Conservation (phyloP, 495 filamentous ascomycete genomes). For the Podospora pseudoanserina region DNA sequence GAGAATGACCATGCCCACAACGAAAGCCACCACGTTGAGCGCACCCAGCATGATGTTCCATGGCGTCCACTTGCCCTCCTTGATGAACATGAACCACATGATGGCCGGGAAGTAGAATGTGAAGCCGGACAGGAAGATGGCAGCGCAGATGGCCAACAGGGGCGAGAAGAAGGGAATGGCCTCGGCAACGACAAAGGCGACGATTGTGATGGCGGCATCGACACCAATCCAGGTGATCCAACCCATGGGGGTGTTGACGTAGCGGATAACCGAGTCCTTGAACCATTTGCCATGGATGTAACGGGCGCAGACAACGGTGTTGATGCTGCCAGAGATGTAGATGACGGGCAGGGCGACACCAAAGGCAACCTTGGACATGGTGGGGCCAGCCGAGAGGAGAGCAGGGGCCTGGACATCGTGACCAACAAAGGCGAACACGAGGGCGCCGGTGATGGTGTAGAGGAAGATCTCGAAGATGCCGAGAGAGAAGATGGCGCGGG, state of each 20-base stretch:
- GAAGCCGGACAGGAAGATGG: constrained; percentile 62
- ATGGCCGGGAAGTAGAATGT: constrained; percentile 61
- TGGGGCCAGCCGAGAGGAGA: constrained; percentile 57
- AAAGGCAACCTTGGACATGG: constrained; percentile 69
- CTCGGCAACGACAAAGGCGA: constrained; percentile 69
- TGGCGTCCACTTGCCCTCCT: constrained; percentile 47
- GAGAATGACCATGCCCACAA: constrained; percentile 54
- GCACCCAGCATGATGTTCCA: constrained; percentile 46
- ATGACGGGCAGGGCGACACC: constrained; percentile 79
- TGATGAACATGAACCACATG: constrained; percentile 64
- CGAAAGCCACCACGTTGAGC: constrained; percentile 50
- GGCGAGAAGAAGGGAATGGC: constrained; percentile 71
- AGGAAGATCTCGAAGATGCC: constrained; percentile 63
- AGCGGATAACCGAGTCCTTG: constrained; percentile 50
- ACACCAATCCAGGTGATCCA: constrained; percentile 60
- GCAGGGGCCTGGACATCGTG: constrained; percentile 63
- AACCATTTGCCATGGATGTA: constrained; percentile 65
- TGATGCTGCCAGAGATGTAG: constrained; percentile 64
- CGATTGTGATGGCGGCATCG: constrained; percentile 53
- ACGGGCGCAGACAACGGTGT: constrained; percentile 55
- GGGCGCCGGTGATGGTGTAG: constrained; percentile 62
- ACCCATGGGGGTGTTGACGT: constrained; percentile 58
- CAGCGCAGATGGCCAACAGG: constrained; percentile 57
- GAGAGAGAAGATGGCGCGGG: constrained; percentile 62
- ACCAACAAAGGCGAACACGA: constrained; percentile 76